phyloP scores from a whole-genome alignment of 768 basidiomycete species.

The Psilocybe cubensis region DNA sequence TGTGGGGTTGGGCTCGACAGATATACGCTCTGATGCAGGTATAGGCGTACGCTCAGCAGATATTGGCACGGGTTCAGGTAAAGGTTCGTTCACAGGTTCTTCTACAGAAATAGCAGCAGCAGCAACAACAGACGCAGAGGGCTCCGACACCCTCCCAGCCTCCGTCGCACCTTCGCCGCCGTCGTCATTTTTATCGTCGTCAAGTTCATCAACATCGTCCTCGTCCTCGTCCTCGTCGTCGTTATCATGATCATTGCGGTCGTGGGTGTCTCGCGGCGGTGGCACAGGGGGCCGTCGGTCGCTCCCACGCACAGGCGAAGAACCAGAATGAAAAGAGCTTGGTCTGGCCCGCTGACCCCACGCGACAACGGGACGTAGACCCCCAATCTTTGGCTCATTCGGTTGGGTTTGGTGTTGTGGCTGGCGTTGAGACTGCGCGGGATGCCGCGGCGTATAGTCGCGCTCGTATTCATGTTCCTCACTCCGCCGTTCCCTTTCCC shows the following conservation, averaged over 20 bases:
- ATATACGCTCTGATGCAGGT: no score
- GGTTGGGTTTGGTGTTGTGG: neutral
- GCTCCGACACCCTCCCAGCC: neutral
- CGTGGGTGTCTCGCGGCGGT: no score
- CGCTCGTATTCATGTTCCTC: neutral
- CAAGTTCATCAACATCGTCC: no score
- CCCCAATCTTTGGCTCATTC: neutral
- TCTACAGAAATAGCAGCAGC: neutral
- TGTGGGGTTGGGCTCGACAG: no score
- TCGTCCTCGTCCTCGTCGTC: neutral
- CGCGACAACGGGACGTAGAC: constrained; percentile 18
- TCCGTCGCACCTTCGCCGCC: neutral
- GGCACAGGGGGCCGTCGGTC: neutral
- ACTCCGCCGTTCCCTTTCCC: neutral
- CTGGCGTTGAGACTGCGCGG: neutral
- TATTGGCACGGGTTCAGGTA: no score
- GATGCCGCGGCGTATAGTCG: neutral
- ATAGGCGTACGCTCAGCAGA: no score
- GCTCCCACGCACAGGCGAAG: neutral
- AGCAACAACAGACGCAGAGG: neutral
- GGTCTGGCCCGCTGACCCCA: constrained; percentile 15
- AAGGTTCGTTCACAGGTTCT: no score
- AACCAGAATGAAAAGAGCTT: neutral
- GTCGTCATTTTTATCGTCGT: no score
- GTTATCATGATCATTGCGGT: no score